Conservation (phyloP, 1,284 basidiomycete genomes). For the Schizopora paradoxa region DNA sequence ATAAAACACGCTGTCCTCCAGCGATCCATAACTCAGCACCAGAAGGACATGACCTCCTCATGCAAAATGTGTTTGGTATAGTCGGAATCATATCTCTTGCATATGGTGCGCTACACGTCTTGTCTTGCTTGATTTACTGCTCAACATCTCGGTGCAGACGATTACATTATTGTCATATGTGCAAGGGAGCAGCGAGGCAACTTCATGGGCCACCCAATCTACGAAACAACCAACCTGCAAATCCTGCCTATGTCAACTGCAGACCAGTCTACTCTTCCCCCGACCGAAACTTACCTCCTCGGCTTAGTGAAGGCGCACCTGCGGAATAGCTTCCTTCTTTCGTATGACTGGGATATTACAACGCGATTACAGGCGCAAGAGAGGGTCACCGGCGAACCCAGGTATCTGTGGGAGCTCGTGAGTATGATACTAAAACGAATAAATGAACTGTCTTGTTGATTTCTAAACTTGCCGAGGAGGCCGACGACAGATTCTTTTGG, state of each 20-base stretch:
- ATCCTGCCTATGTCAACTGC: constrained; percentile 80
- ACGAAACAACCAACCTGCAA: constrained; percentile 87
- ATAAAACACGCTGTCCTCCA: background rate
- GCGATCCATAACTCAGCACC: background rate
- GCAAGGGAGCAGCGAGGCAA: constrained; percentile 76
- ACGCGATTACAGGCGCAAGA: constrained; percentile 84
- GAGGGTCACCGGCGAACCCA: constrained; percentile 46
- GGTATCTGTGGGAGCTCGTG: constrained; percentile 72
- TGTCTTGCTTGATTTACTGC: background rate
- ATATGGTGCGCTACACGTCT: constrained; percentile 55
- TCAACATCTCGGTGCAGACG: constrained; percentile 48
- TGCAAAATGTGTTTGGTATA: constrained; percentile 46
- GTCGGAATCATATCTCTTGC: constrained; percentile 82
- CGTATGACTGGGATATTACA: constrained; percentile 90
- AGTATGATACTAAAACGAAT: constrained; percentile 22
- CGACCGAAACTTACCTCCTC: constrained; percentile 85
- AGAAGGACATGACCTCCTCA: background rate
- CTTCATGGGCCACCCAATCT: constrained; percentile 83
- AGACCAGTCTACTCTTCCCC: constrained; percentile 67
- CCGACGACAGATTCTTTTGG: constrained; percentile 98
- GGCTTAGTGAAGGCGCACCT: constrained; percentile 86
- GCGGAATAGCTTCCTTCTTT: constrained; percentile 82
- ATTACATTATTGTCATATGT: constrained; percentile 90
- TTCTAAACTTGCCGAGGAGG: constrained; percentile 43
- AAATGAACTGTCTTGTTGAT: constrained; percentile 16